A percentile compares a stretch with the other conserved stretches of the same genome.
Conservation (phyloP, 768 basidiomycete species). For the Trametes maxima region DNA sequence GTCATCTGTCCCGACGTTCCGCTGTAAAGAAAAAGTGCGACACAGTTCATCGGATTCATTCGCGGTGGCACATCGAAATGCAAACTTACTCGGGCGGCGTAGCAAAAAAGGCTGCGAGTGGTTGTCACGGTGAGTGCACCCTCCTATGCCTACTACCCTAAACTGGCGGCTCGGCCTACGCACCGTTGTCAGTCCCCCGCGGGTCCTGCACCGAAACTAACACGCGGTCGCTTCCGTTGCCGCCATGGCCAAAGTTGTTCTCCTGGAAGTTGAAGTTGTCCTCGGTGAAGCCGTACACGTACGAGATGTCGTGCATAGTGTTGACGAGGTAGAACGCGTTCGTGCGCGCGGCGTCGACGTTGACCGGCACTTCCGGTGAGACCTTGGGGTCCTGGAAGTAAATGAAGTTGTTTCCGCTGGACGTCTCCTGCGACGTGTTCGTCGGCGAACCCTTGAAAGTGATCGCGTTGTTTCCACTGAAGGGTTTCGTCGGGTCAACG, state of each 20-base stretch:
- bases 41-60: neutral
- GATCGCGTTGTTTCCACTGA: slow-evolving; percentile 43
- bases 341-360: slow-evolving; percentile 55
- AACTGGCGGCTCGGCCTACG: neutral
- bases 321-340: slow-evolving; percentile 65
- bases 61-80: neutral
- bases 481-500: neutral
- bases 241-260: slow-evolving; percentile 56
- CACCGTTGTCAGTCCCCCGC: slow-evolving; percentile 45
- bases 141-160: too few relatives aligned
- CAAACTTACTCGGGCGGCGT: slow-evolving; percentile 46
- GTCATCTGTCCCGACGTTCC: slow-evolving; percentile 47
- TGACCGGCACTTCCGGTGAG: slow-evolving; percentile 45
- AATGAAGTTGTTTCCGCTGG: slow-evolving; percentile 40
- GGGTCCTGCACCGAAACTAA: slow-evolving; percentile 52
- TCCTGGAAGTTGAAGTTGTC: slow-evolving; percentile 60
- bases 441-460: slow-evolving; percentile 34
- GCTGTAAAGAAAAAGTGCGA: neutral
- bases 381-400: slow-evolving; percentile 39
- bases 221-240: slow-evolving; percentile 51
- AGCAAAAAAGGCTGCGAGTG: slow-evolving; percentile 34
- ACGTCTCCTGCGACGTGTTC: slow-evolving; percentile 40
- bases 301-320: slow-evolving; percentile 53
- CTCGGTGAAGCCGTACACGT: slow-evolving; percentile 64
- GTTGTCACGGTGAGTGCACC: neutral